phyloP scores from a whole-genome alignment of 1,284 basidiomycete genomes.

The Boletus mariae region DNA sequence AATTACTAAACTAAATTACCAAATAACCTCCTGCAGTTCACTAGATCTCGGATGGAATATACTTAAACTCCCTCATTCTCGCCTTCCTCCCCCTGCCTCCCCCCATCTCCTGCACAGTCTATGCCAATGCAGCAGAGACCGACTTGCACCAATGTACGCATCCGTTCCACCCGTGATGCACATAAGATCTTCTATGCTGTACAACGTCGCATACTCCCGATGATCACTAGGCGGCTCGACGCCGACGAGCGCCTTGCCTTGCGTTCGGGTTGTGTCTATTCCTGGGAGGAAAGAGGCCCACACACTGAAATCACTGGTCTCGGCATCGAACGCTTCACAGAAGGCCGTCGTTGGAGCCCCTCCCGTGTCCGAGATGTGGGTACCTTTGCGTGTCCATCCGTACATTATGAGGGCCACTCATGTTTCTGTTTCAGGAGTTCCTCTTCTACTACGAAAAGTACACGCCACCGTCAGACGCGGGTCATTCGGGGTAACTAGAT shows the following conservation, averaged over 20 bases:
- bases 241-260: constrained; percentile 67
- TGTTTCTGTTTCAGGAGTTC: constrained; percentile 54
- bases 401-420: constrained; percentile 2
- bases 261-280: constrained; percentile 70
- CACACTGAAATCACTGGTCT: constrained; percentile 73
- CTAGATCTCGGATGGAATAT: constrained; percentile 35
- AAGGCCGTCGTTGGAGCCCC: constrained; percentile 75
- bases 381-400: constrained; percentile 1
- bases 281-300: constrained; percentile 80
- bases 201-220: constrained; percentile 57
- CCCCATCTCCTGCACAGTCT: not conserved
- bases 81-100: constrained; percentile 10
- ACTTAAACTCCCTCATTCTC: constrained; percentile 19
- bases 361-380: constrained; percentile 72
- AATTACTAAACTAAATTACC: constrained; percentile 36
- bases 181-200: constrained; percentile 78
- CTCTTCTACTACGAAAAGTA: constrained; percentile 78
- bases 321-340: constrained; percentile 75
- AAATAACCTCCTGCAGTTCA: constrained; percentile 22
- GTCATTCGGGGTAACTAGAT: constrained; percentile 38
- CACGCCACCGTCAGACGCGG: constrained; percentile 42
- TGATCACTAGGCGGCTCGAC: constrained; percentile 75
- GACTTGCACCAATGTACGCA: constrained; percentile 66
- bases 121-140: constrained; percentile 57
- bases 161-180: constrained; percentile 73